Percentiles rank a stretch among this genome's conserved stretches.
Evolutionary conservation across 2,329 filamentous ascomycete species (phyloP).

Genomic region (Rhexocercosporidium sp.): DNA sequence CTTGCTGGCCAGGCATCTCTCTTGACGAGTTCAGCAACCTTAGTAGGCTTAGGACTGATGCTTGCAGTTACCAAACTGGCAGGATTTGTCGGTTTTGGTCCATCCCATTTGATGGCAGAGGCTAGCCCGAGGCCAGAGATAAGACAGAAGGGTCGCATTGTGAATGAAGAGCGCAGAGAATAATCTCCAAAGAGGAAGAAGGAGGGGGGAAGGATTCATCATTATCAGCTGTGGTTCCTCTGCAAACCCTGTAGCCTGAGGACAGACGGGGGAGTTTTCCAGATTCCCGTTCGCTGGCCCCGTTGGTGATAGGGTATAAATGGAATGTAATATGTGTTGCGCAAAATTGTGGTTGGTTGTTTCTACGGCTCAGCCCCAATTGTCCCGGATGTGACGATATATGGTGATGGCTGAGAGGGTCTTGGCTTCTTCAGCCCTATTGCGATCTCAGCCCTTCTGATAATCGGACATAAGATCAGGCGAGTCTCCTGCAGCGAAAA

Average conservation of each 20-base stretch:
- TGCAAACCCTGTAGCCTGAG: background rate
- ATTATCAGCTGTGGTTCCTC: background rate
- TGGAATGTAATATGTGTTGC: background rate
- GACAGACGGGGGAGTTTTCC: no score
- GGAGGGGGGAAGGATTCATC: background rate
- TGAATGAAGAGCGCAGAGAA: background rate
- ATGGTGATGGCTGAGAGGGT: background rate
- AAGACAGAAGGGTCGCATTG: background rate
- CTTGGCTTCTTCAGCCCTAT: constrained; percentile 11
- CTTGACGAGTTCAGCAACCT: constrained; percentile 7
- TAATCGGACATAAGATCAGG: background rate
- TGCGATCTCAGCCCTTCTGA: background rate
- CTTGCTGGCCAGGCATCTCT: constrained; percentile 13
- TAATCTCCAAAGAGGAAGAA: background rate
- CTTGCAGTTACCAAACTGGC: constrained; percentile 8
- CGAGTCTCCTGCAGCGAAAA: background rate
- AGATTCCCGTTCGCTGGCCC: background rate
- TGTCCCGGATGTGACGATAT: background rate
- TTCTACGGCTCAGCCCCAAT: background rate
- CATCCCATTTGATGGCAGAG: constrained; percentile 6
- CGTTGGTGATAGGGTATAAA: background rate
- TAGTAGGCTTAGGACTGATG: constrained; percentile 7
- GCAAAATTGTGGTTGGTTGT: background rate
- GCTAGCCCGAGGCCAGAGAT: background rate
- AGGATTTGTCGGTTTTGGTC: constrained; percentile 9